These are phyloP conservation scores for Fraxinus excelsior DNA, from an alignment of 257 asterid genomes.

Conservation along the genomic window DNA sequence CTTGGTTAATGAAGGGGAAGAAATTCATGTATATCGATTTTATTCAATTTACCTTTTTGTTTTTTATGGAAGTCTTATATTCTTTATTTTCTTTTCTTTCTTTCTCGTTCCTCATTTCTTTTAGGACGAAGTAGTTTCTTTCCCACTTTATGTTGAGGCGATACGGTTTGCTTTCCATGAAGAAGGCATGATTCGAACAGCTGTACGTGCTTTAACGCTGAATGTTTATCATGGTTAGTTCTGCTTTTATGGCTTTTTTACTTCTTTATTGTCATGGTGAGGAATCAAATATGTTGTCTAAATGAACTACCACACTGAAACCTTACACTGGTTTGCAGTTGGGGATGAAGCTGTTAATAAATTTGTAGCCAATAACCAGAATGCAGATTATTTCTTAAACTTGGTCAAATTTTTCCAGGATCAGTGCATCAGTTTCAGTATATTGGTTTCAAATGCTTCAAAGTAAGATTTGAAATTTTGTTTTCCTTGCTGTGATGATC, in stretches of 20 bases:
- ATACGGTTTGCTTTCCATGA: constrained; percentile 92
- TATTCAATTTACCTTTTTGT: neutral
- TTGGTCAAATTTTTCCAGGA: constrained; percentile 79
- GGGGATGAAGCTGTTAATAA: constrained; percentile 97
- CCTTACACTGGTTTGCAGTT: constrained; percentile 63
- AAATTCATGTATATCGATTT: neutral
- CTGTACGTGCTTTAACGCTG: constrained; percentile 94
- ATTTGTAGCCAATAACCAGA: constrained; percentile 72
- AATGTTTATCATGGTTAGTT: constrained; percentile 91
- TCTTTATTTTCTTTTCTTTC: constrained; percentile 14
- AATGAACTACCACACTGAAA: constrained; percentile 23
- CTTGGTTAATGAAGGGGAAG: neutral
- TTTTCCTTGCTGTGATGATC: constrained; percentile 19
- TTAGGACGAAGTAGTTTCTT: constrained; percentile 80
- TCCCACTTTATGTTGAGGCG: constrained; percentile 97
- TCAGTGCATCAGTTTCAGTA: constrained; percentile 71
- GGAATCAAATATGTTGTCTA: constrained; percentile 3
- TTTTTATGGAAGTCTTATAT: constrained; percentile 15
- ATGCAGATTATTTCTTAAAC: constrained; percentile 70
- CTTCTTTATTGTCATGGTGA: constrained; percentile 14
- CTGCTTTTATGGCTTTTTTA: constrained; percentile 22
- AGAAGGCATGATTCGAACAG: constrained; percentile 98
- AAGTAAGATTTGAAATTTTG: constrained; percentile 50
- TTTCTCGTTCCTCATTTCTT: constrained; percentile 19
- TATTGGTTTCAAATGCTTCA: constrained; percentile 66